Conservation (phyloP, 23 red algal species). For the Gracilariopsis chorda region DNA sequence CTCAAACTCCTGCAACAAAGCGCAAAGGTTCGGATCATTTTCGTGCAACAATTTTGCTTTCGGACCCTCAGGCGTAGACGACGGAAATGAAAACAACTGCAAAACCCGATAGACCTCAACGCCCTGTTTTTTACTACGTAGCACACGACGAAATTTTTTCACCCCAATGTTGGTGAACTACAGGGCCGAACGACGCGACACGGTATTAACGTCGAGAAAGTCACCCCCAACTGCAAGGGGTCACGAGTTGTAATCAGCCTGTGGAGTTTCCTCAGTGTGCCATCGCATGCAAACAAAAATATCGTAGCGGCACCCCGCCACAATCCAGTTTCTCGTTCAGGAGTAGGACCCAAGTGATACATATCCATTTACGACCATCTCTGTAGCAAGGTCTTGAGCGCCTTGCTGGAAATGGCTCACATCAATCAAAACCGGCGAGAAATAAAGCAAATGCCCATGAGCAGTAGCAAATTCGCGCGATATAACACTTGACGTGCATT, state of each 20-base stretch:
- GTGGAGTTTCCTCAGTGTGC: neutral
- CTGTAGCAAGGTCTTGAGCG: neutral
- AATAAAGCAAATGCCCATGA: neutral
- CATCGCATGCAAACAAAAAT: neutral
- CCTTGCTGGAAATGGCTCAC: neutral
- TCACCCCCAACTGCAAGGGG: neutral
- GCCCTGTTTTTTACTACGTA: neutral
- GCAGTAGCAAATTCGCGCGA: neutral
- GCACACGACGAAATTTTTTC: slow-evolving; percentile 10
- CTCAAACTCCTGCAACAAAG: neutral
- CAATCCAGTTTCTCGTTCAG: neutral
- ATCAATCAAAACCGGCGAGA: neutral
- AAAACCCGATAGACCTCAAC: neutral
- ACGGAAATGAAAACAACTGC: neutral
- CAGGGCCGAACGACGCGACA: neutral
- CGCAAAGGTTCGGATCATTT: neutral
- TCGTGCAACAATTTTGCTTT: neutral
- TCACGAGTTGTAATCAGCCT: neutral
- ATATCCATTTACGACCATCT: neutral
- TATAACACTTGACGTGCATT: neutral
- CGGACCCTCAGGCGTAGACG: neutral
- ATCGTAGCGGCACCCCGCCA: neutral
- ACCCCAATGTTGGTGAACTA: neutral
- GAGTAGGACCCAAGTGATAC: neutral
- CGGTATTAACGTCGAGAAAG: neutral